Base-by-base conservation (phyloP, 306 rosid genomes). In the Aeschynomene evenia region DNA sequence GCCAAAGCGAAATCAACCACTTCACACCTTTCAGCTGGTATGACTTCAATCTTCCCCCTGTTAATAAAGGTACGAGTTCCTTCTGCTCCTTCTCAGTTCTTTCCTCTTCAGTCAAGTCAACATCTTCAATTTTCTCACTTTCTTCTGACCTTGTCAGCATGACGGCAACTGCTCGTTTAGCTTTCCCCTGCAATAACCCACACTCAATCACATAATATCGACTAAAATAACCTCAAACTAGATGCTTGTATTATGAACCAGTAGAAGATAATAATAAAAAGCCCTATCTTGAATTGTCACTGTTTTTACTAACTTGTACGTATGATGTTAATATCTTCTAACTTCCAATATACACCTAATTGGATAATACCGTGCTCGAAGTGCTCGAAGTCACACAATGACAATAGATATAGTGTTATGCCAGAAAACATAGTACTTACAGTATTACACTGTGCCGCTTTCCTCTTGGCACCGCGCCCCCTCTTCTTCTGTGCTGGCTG, bases 1-100 rank as follows among this genome's bases (percentile, higher is more conserved):
- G 97, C 99, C 99, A 95, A 72, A 95, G 77, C n/a, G 99, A 91
- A 74, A 91, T 95, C 85, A 95, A 80, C 99, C 97, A 91, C 75
- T 95, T 91, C 16, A 95, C 88, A 65, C 99, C 99, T 79, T 95
- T 95, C 59, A 95, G 75, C 75, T 91, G 99, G 84, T 88, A 94
- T 33, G 88, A 48, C 81, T 91, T 95, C 85, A 91, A 79, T 57
- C 79, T 81, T 28, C 99, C 99, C 75, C 99, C 97, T 23, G 96
- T 91, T 65, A 95, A 70, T 23, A 91, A 66, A 65, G 97, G 99
- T 77, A 95, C 80, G 55, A 91, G 89, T 76, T 91, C 97, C 68
- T 69, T 80, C 81, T 95, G 97, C 78, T 91, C 92, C 72, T 89
- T 91, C 64, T 78, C 91, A 66, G 68, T 52, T 73, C 81, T 80